phyloP scores from a whole-genome alignment of 805 yeast species.

The Hanseniaspora meyeri region DNA sequence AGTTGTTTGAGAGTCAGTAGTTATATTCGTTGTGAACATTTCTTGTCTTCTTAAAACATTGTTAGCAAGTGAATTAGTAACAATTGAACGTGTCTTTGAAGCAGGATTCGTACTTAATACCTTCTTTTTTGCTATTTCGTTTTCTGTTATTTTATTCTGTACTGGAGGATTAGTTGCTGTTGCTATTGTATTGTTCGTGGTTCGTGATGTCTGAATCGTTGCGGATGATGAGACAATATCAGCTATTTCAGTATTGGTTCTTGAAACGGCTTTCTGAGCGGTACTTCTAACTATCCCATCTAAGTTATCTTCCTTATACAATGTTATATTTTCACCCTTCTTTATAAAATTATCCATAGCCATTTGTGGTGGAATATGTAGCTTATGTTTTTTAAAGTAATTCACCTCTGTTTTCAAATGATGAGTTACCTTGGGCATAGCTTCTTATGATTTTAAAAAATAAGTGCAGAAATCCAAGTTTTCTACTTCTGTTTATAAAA shows the following conservation, averaged over 20 bases:
- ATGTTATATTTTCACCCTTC: neutral
- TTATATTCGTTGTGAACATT: neutral
- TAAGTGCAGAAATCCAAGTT: too few relatives aligned
- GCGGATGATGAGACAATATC: neutral
- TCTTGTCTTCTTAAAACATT: neutral
- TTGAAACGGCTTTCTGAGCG: neutral
- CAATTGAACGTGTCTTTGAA: neutral
- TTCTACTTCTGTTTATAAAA: too few relatives aligned
- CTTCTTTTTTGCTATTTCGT: neutral
- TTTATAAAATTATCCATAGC: neutral
- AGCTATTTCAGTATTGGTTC: neutral
- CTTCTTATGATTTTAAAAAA: neutral
- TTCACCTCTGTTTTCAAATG: slow-evolving; percentile 26
- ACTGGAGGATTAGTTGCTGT: neutral
- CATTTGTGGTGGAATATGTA: slow-evolving; percentile 12
- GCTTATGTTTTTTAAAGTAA: slow-evolving; percentile 23
- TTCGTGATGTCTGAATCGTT: neutral
- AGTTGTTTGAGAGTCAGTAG: neutral
- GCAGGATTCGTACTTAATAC: neutral
- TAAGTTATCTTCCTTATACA: neutral
- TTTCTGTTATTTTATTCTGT: neutral
- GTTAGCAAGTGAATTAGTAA: neutral
- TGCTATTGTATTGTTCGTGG: neutral
- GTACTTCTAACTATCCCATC: neutral
- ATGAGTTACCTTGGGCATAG: slow-evolving; percentile 23